Evolutionary conservation across 2,329 filamentous ascomycete genomes (phyloP), one percentile per base, ranked within the genome.

Genomic region (Stachybotrys chlorohalonatus): DNA sequence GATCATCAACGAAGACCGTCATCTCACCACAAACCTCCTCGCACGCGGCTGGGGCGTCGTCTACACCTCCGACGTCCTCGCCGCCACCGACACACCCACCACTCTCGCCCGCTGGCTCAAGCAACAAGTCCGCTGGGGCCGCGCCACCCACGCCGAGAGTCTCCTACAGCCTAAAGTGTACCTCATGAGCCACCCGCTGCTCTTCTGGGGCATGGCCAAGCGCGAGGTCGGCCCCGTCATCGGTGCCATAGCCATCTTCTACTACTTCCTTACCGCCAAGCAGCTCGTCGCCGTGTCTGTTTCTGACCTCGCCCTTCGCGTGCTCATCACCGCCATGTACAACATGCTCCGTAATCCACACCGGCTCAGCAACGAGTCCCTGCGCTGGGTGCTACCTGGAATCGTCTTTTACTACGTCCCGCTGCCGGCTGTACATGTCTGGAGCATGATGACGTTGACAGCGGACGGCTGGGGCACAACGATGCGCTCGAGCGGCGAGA

Each of bases 1-100:
- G 59, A 64, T 64, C 45, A 61, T 64, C 54, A 64, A 64, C 55
- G 62, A 64, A 30, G 62, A 64, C 47, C 57, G 62, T 5, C 61
- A 63, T 47, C 55, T 64, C n/a, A 64, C 62, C 3, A 64, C 62
- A 11, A 61, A 62, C 42, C 62, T 64, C 5, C 59, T 64, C 7
- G 45, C 50, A 7, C 60, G 61, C 13, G 62, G 62, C 49, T 66
- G 64, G 64, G 64, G 64, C 17, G 62, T 61, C 7, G 57, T 62
- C 17, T 65, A 65, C 52, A 61, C 64, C n/a, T 59, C 62, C 3
- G 63, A 64, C 52, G 63, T 64, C 7, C 56, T 62, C 8, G 56
- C 61, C 1, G 51, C 57, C 6, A 64, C 62, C 2, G 62, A 64
- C 15, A 63, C 62, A 2, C 62, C 62, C 1, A 61, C 61, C 1